These are phyloP conservation scores for Cochlearia excelsa DNA, from an alignment of 345 rosid genomes.

Conservation along the genomic window DNA sequence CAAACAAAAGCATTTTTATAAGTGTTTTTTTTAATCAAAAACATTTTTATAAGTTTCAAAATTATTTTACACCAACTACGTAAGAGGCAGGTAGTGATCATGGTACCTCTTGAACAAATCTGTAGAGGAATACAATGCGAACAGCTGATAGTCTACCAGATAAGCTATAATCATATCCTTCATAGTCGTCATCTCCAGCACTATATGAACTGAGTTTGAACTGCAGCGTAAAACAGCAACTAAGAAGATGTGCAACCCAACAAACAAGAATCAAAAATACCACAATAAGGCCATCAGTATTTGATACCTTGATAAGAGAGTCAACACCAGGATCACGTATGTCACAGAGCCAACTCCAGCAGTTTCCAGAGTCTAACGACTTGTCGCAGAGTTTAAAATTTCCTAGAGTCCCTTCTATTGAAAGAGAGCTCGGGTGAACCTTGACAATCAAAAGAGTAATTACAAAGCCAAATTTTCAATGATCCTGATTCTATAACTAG, in stretches of 20 bases:
- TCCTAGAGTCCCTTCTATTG: slow-evolving; percentile 89
- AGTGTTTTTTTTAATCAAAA: slow-evolving; percentile 1
- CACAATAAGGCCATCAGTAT: slow-evolving; percentile 11
- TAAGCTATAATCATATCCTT: slow-evolving; percentile 93
- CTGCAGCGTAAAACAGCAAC: slow-evolving; percentile 48
- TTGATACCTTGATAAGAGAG: slow-evolving; percentile 81
- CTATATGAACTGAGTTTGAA: slow-evolving; percentile 83
- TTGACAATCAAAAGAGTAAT: slow-evolving; percentile 34
- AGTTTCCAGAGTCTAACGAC: slow-evolving; percentile 73
- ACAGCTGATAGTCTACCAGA: slow-evolving; percentile 88
- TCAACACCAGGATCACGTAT: slow-evolving; percentile 93
- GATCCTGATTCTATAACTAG: slow-evolving; percentile 20
- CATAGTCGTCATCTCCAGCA: slow-evolving; percentile 93
- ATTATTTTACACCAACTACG: slow-evolving; percentile 14
- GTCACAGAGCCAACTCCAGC: slow-evolving; percentile 97
- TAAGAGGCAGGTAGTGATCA: slow-evolving; percentile 20
- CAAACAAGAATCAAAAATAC: slow-evolving; percentile 22
- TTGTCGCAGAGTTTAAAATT: slow-evolving; percentile 90
- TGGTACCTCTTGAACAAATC: slow-evolving; percentile 93
- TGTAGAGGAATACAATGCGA: slow-evolving; percentile 87
- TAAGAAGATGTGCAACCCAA: slow-evolving; percentile 21
- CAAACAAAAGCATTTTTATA: slow-evolving; percentile 13
- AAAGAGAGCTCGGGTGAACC: slow-evolving; percentile 90
- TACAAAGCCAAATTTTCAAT: slow-evolving; percentile 4
- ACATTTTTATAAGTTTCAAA: neutral